Evolutionary conservation across 345 rosid genomes (phyloP), one percentile per base, ranked within the genome.

Genomic region (Jatropha curcas): DNA sequence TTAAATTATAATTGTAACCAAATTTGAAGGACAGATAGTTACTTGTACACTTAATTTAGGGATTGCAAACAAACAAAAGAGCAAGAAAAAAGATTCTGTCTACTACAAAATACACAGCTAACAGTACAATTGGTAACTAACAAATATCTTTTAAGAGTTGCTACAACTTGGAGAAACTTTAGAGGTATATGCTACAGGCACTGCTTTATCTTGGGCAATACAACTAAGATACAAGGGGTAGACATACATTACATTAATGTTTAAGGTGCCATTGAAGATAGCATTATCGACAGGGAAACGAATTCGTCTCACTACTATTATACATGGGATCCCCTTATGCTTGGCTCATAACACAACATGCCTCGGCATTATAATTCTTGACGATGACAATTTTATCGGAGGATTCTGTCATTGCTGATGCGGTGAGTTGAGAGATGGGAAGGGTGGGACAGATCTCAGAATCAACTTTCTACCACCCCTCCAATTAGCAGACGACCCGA

Each of bases 401-500:
- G 65, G 0, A 19, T 33, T 68, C 30, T 52, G 37, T 77, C 76
- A 63, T 24, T 31, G 64, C 59, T 79, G 60, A 58, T 56, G 39
- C 43, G 72, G 76, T 56, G 75, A 68, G 48, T 61, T 71, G 70
- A 74, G 73, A 3, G 83, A 76, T 30, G 84, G 82, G 62, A 82
- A 78, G 13, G 82, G 73, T 24, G 74, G 85, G 51, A 82, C 63
- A 34, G 79, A 80, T 80, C 80, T 82, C 69, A 86, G 71, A 63
- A 74, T 82, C 83, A 82, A 60, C 83, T 81, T 84, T 62, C 84
- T 74, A 58, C 76, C 67, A n/a, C 66, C 57, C 19, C 64, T 48
- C 73, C 75, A 74, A 4, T 61, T 13, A 24, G 52, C n/a, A 5
- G 79, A 80, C 68, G 84, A 57, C 31, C 76, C 63, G 5, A 71